Evolutionary conservation across 257 asterid species (phyloP).

Genomic region (Thymus mandschuricus): DNA sequence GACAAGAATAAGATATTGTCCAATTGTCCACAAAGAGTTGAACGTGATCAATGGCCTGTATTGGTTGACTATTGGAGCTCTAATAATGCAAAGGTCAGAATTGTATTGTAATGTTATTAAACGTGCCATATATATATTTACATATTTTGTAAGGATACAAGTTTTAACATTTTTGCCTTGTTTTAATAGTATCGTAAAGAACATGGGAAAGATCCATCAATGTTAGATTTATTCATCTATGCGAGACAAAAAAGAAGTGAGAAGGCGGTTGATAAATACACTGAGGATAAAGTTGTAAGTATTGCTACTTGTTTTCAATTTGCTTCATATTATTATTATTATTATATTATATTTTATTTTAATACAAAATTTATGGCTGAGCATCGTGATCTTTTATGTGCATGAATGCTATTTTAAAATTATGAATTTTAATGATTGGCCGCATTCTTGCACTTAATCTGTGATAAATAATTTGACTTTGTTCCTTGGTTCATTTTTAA

Average conservation of each 20-base stretch:
- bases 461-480: too few species aligned
- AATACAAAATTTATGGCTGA: too few species aligned
- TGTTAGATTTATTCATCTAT: background rate
- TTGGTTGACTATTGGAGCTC: background rate
- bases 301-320: too few species aligned
- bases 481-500: too few species aligned
- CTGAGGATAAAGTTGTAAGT: background rate
- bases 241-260: background rate
- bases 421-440: too few species aligned
- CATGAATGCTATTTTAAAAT: too few species aligned
- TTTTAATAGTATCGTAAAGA: background rate
- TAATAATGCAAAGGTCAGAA: background rate
- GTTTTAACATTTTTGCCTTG: background rate
- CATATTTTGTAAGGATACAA: background rate
- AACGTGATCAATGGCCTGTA: background rate
- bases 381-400: too few species aligned
- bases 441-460: too few species aligned
- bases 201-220: background rate
- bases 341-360: too few species aligned
- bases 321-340: too few species aligned
- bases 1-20: too few species aligned
- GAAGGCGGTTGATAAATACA: background rate
- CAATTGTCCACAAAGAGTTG: background rate
- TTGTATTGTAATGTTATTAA: background rate
- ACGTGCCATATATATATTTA: background rate